Conservation (phyloP, 495 filamentous ascomycete species). For the Apiosordaria backusii region DNA sequence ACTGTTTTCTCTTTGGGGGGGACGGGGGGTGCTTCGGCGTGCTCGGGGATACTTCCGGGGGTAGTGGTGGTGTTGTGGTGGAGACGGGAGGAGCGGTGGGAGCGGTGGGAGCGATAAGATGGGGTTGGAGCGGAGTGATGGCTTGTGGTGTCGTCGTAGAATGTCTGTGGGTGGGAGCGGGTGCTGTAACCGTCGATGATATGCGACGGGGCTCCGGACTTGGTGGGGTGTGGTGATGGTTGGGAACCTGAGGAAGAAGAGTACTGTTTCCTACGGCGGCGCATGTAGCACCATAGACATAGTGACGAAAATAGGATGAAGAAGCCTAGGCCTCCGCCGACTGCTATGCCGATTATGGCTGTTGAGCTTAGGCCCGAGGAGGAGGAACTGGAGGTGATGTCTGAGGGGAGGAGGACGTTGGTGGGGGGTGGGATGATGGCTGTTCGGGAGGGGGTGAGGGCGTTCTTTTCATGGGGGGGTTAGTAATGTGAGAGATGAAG, state of each 20-base stretch:
- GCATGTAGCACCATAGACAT: constrained; percentile 24
- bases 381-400: constrained; percentile 4
- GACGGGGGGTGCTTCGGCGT: constrained; percentile 19
- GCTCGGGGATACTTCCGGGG: neutral
- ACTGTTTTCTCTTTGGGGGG: constrained; percentile 25
- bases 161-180: neutral
- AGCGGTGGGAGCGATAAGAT: neutral
- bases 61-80: neutral
- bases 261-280: constrained; percentile 18
- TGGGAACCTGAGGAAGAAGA: too few species aligned
- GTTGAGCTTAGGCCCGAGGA: constrained; percentile 23
- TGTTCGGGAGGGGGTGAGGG: neutral
- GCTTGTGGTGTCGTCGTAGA: neutral
- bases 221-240: neutral
- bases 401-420: constrained; percentile 5
- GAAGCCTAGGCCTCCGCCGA: constrained; percentile 25
- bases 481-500: neutral
- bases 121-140: neutral
- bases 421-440: constrained; percentile 5
- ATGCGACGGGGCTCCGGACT: neutral
- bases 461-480: neutral
- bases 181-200: neutral
- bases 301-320: constrained; percentile 19
- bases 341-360: constrained; percentile 29
- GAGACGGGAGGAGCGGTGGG: neutral